Evolutionary conservation across 768 basidiomycete genomes (phyloP), one percentile per base, ranked within the genome.

Genomic region (Mrakia frigida): DNA sequence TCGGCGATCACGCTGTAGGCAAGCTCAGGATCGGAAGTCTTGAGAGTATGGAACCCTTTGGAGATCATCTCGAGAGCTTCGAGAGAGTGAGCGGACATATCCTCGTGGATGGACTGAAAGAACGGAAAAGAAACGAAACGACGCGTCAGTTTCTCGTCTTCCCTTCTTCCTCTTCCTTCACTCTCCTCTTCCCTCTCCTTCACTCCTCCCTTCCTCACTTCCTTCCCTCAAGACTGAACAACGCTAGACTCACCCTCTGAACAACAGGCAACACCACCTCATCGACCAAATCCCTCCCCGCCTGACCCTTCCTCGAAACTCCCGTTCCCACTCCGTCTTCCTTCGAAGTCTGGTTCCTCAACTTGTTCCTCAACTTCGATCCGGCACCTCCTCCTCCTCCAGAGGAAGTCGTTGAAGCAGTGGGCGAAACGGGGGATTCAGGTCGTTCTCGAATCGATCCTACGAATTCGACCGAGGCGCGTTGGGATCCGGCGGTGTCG

Each of bases 1-100:
- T 98, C 95, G 74, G 95, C 88, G 56, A 98, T 88, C 65, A 96
- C 85, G 78, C 89, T 90, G 82, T 97, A 96, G 0, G 93, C 91
- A 43, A 97, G 86, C 76, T 90, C 89, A 0, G 96, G 88, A 80
- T 95, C 94, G 31, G 88, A 88, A 25, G 90, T 89, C 76, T 90
- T 89, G 28, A 99, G 86, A 81, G 96, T 94, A 52, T 88, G 84
- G 83, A 98, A 98, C 1, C 96, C 97, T 78, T 93, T 87, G 61
- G 91, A 88, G 33, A 99, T 87, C 89, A 93, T 92, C 83, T 90
- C 91, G 56, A 98, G 84, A 18, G 93, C 90, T 82, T 96, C 93
- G 1, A 94, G 90, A 80, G 94, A 92, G 68, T 88, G 87, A 52
- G 93, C 92, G 79, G 91, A 92, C 89, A 93, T 93, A 81, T 93